These are phyloP conservation scores for Eudorina sp. DNA, from an alignment of 139 green algal genomes.

Conservation along the genomic window DNA sequence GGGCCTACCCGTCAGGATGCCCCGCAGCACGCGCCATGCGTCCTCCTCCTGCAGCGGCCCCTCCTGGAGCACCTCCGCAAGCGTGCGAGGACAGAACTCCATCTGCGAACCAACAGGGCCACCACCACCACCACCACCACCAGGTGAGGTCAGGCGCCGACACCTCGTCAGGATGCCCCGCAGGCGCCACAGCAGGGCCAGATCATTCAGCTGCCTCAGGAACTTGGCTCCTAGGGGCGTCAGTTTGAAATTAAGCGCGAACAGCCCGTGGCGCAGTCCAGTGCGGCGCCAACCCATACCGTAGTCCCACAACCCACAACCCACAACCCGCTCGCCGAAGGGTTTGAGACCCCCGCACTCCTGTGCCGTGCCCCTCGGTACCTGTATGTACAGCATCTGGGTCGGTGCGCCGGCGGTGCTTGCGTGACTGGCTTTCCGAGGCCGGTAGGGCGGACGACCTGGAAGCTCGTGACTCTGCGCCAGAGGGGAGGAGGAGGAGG, in stretches of 20 bases:
- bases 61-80: constrained; percentile 66
- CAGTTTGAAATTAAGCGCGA: too few relatives aligned
- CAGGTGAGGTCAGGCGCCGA: neutral
- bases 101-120: too few relatives aligned
- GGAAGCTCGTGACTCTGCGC: neutral
- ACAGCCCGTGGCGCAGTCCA: too few relatives aligned
- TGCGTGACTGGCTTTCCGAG: neutral
- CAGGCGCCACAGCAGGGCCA: too few relatives aligned
- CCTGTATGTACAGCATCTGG: constrained; percentile 92
- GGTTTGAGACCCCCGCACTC: too few relatives aligned
- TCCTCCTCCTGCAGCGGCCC: constrained; percentile 73
- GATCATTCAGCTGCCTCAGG: too few relatives aligned
- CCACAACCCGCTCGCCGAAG: too few relatives aligned
- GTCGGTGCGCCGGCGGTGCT: constrained; percentile 11
- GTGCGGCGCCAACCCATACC: too few relatives aligned
- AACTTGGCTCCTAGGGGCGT: too few relatives aligned
- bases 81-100: constrained; percentile 91
- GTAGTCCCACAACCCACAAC: too few relatives aligned
- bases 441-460: neutral
- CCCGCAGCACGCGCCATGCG: constrained; percentile 84
- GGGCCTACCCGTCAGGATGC: constrained; percentile 83
- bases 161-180: too few relatives aligned
- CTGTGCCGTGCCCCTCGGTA: too few relatives aligned
- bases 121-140: neutral
- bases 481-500: neutral